Evolutionary conservation across 805 yeast species (phyloP), one percentile per base, ranked within the genome.

Genomic region (baker's yeast (Saccharomyces cerevisiae)): DNA sequence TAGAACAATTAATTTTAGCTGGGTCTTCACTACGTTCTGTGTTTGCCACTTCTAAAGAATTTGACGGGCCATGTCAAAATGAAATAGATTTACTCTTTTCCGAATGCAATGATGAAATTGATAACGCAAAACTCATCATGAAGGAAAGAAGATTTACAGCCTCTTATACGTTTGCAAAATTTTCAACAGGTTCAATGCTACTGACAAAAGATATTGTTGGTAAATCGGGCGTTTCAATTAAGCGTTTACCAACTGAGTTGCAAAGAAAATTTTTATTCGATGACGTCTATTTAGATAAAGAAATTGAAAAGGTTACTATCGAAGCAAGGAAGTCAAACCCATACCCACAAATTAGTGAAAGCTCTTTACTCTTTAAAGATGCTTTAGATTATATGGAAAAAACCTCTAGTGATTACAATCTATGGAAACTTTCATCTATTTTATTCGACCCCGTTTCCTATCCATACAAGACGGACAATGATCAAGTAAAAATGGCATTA

Each of bases 361-460:
- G 70, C 51, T 61, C 71, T 1, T 68, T 79, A 48, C 63, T 66
- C 21, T 64, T 71, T 21, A 59, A 71, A 13, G 57, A 63, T 48
- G 55, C 51, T 51, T 61, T 52, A 47, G 61, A 30, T 55, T 59
- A 58, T 9, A 50, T 58, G 6, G 56, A 53, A 4, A 22, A 51
- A 6, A 41, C 58, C 8, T 55, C 61, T 6, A 31, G 55, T 1
- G 69, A 69, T 10, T 75, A 59, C 29, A 62, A 65, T 3, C 59
- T 77, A 11, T 79, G 89, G 81, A 73, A 74, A n/a, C 70, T 87
- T 47, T 79, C 85, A 1, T 79, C 87, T 0, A 76, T 82, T 22
- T 71, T 90, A 47, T 86, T 86, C 68, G 88, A 83, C 64, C 71
- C 72, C 21, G 57, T 63, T 27, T 48, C 50, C 4, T 26, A 68